These are phyloP conservation scores for Chlorella sp. DNA, from an alignment of 139 green algal species.

Conservation along the genomic window DNA sequence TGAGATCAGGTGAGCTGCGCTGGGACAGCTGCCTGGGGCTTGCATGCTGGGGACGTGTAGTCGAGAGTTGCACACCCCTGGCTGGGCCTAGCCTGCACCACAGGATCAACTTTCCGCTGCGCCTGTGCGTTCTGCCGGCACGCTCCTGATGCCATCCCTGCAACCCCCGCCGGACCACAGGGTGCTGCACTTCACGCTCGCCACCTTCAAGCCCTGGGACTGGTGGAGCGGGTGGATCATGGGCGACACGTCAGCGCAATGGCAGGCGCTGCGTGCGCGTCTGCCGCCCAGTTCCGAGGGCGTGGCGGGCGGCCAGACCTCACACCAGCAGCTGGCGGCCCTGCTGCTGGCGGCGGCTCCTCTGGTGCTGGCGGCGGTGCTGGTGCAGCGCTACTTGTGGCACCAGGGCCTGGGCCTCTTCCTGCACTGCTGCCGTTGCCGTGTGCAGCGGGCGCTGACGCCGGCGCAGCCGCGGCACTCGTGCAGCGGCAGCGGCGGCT, in stretches of 20 bases:
- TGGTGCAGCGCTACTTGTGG: slow-evolving; percentile 10
- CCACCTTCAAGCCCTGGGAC: slow-evolving; percentile 79
- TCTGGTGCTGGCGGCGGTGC: neutral
- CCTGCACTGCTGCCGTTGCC: neutral
- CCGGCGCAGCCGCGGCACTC: neutral
- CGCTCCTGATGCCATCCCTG: neutral
- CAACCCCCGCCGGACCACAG: neutral
- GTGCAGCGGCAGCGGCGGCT: neutral
- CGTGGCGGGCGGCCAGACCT: neutral
- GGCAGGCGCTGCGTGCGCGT: slow-evolving; percentile 16
- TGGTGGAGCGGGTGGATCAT: slow-evolving; percentile 77
- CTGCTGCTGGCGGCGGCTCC: slow-evolving; percentile 22
- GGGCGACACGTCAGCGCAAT: slow-evolving; percentile 21
- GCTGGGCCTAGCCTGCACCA: too few species aligned
- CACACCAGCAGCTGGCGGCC: slow-evolving; percentile 30
- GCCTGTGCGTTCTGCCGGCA: neutral
- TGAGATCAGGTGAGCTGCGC: slow-evolving; percentile 38
- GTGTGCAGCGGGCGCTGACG: neutral
- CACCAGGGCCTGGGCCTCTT: neutral
- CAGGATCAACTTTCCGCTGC: neutral
- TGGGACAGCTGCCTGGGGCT: neutral
- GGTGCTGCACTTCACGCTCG: slow-evolving; percentile 83
- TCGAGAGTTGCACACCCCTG: neutral
- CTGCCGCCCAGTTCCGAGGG: slow-evolving; percentile 19
- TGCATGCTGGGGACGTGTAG: neutral